Percentiles rank a stretch among this genome's conserved stretches.
Conservation (phyloP, 108 stramenopile species). For the Aurantiochytrium sp. region DNA sequence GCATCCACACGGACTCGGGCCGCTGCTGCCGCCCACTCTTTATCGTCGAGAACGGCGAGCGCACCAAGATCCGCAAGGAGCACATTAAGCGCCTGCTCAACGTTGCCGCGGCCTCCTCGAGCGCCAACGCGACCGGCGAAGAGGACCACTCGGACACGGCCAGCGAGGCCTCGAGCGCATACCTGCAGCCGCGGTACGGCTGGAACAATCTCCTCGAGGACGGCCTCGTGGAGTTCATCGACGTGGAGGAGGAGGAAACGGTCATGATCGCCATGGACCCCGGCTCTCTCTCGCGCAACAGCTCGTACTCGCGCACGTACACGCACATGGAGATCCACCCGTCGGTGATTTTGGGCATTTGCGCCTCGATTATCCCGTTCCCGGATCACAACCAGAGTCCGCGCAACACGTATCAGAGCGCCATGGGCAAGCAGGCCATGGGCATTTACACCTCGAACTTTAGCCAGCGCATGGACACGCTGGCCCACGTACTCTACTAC, state of each 20-base stretch:
- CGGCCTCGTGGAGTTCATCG: constrained; percentile 96
- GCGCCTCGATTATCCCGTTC: constrained; percentile 91
- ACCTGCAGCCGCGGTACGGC: constrained; percentile 23
- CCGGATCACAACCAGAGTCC: constrained; percentile 99
- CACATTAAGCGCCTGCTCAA: constrained; percentile 63
- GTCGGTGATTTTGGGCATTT: constrained; percentile 91
- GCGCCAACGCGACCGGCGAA: neutral
- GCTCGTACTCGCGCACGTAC: constrained; percentile 43
- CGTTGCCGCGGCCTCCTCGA: neutral
- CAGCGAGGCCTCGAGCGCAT: neutral
- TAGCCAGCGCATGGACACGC: constrained; percentile 90
- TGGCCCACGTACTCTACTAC: constrained; percentile 91
- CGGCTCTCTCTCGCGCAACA: neutral
- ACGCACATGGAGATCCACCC: constrained; percentile 99
- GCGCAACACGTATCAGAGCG: constrained; percentile 82
- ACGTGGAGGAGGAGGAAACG: constrained; percentile 92
- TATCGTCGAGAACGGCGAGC: constrained; percentile 78
- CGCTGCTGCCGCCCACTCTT: constrained; percentile 93
- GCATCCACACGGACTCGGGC: constrained; percentile 95
- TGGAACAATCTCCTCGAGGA: constrained; percentile 75
- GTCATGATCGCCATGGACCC: constrained; percentile 34
- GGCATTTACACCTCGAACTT: constrained; percentile 90
- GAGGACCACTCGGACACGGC: constrained; percentile 10
- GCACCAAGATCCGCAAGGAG: constrained; percentile 69
- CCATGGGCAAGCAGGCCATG: constrained; percentile 99